A percentile compares a stretch with the other conserved stretches of the same genome.
phyloP scores from a whole-genome alignment of 306 rosid species.

The Malus orientalis region DNA sequence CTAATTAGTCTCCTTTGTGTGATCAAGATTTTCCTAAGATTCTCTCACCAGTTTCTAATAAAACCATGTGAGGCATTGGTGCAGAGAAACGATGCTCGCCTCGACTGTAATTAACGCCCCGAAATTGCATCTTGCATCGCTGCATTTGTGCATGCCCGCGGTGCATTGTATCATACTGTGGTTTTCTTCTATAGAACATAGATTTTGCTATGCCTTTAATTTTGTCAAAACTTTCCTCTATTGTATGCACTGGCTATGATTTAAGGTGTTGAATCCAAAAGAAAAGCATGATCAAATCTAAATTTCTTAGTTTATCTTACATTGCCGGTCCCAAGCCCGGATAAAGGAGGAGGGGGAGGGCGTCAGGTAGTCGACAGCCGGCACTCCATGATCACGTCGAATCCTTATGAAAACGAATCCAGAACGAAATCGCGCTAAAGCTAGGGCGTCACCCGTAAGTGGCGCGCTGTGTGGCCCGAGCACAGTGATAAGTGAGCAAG shows the following conservation, averaged over 20 bases:
- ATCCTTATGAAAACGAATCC: too few relatives aligned
- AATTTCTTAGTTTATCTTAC: too few relatives aligned
- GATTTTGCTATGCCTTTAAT: slow-evolving; percentile 7
- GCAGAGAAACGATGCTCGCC: slow-evolving; percentile 34
- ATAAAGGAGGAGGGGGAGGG: too few relatives aligned
- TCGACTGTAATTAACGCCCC: slow-evolving; percentile 35
- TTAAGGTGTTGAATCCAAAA: neutral
- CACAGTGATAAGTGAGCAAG: too few relatives aligned
- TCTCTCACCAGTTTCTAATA: slow-evolving; percentile 33
- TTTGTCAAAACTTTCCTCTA: neutral
- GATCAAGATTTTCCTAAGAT: slow-evolving; percentile 7
- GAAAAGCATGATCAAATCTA: neutral
- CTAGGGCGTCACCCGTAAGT: too few relatives aligned
- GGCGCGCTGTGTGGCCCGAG: too few relatives aligned
- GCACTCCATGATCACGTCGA: too few relatives aligned
- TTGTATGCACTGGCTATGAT: neutral
- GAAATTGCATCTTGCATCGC: slow-evolving; percentile 40
- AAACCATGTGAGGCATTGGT: slow-evolving; percentile 36
- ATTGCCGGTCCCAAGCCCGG: too few relatives aligned
- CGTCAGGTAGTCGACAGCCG: too few relatives aligned
- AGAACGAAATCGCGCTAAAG: too few relatives aligned
- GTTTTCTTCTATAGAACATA: slow-evolving; percentile 4
- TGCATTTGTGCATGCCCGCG: slow-evolving; percentile 33
- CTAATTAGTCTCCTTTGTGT: slow-evolving; percentile 32
- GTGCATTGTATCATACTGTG: slow-evolving; percentile 47